phyloP scores from a whole-genome alignment of 345 rosid genomes.

The Rhodomyrtus tomentosa region DNA sequence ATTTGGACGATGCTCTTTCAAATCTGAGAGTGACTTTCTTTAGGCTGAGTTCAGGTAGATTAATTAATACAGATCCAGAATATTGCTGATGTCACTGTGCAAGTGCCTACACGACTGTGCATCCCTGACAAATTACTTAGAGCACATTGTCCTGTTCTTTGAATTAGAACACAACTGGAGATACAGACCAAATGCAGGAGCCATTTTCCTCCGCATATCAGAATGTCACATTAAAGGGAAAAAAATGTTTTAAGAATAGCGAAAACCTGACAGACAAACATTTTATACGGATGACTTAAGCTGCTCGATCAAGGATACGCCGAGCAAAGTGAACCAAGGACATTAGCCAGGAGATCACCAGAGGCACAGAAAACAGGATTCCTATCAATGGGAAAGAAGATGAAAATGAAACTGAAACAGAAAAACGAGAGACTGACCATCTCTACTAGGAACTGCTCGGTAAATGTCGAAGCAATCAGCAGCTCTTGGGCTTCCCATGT shows the following conservation, averaged over 20 bases:
- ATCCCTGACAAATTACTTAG: neutral
- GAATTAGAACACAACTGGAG: neutral
- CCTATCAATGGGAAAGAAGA: neutral
- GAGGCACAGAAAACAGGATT: neutral
- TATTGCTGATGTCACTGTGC: neutral
- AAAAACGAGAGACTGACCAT: neutral
- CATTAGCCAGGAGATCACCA: neutral
- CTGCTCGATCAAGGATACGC: neutral
- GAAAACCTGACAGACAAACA: neutral
- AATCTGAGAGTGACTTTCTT: neutral
- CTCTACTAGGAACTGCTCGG: neutral
- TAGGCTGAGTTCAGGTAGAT: neutral
- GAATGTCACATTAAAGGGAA: neutral
- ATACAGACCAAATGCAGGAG: neutral
- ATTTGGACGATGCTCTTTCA: neutral
- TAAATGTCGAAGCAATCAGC: constrained; percentile 78
- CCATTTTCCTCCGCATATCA: neutral
- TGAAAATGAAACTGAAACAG: neutral
- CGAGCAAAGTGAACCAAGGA: neutral
- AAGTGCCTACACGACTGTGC: neutral
- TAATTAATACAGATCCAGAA: neutral
- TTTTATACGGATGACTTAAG: neutral
- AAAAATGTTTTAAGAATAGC: neutral
- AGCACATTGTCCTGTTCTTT: neutral
- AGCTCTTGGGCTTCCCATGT: constrained; percentile 81